Conservation (phyloP, 1,139 yeast species). For the Diutina siamensis region DNA sequence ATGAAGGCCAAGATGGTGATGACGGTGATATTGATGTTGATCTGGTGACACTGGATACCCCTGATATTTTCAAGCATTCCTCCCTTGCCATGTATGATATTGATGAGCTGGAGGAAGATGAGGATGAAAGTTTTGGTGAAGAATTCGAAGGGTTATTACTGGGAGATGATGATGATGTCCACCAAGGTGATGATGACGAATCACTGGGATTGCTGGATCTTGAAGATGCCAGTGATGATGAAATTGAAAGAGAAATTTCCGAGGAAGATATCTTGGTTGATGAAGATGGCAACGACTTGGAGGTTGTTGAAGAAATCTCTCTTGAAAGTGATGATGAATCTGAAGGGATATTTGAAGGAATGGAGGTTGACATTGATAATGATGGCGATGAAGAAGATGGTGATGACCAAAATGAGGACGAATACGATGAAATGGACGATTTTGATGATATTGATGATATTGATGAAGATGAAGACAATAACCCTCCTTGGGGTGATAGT, state of each 20-base stretch:
- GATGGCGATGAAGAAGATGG: constrained; percentile 24
- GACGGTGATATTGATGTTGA: constrained; percentile 41
- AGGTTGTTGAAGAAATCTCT: constrained; percentile 9
- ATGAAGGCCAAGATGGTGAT: constrained; percentile 29
- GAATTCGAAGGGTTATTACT: constrained; percentile 9
- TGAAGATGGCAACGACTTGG: constrained; percentile 9
- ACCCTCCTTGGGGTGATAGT: neutral
- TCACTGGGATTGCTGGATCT: constrained; percentile 12
- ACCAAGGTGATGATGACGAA: constrained; percentile 13
- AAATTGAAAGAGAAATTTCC: constrained; percentile 17
- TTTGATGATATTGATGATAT: constrained; percentile 19
- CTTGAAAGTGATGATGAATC: constrained; percentile 11
- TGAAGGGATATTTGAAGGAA: constrained; percentile 15
- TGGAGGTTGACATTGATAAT: constrained; percentile 30
- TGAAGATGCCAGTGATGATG: constrained; percentile 13
- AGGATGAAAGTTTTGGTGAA: constrained; percentile 19
- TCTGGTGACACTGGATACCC: constrained; percentile 68
- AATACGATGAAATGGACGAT: constrained; percentile 12
- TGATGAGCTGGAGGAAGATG: constrained; percentile 52
- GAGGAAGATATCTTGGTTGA: constrained; percentile 13
- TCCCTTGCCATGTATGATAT: constrained; percentile 92
- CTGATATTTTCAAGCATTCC: constrained; percentile 76
- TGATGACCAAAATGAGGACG: constrained; percentile 12
- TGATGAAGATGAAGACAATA: constrained; percentile 14
- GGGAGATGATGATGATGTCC: constrained; percentile 15